A percentile compares a stretch with the other conserved stretches of the same genome.
Evolutionary conservation across 73 alveolate species (phyloP).

Genomic region (Effrenium voratum): DNA sequence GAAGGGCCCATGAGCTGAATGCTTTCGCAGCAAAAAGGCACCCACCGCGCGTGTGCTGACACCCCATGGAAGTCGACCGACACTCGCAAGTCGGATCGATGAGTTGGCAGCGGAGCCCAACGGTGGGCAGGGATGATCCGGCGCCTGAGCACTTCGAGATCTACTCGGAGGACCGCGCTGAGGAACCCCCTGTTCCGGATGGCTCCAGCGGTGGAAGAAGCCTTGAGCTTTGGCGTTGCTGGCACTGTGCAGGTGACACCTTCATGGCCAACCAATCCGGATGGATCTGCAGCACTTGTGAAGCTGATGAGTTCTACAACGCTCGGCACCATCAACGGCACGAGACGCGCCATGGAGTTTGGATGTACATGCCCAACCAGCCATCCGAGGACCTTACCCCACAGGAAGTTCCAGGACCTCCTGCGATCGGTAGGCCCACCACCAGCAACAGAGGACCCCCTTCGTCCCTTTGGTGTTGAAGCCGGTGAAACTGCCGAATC

Average conservation of each 20-base stretch:
- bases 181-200: no score
- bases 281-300: not conserved
- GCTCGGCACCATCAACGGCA: not conserved
- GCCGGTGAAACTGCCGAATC: not conserved
- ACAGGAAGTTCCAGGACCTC: not conserved
- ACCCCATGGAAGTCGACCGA: no score
- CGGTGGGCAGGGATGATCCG: no score
- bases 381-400: not conserved
- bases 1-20: no score
- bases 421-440: no score
- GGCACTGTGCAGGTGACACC: not conserved
- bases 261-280: not conserved
- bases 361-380: not conserved
- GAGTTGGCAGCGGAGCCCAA: no score
- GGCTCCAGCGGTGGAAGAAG: no score
- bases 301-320: not conserved
- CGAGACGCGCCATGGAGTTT: not conserved
- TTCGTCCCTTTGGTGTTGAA: not conserved
- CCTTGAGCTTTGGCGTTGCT: not conserved
- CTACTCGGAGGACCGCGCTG: no score
- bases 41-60: no score
- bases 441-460: not conserved
- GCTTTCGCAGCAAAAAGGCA: no score
- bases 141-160: no score
- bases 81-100: no score